A percentile compares a stretch with the other conserved stretches of the same genome.
Conservation (phyloP, 2,329 filamentous ascomycete species). For the Aureobasidium sp. region DNA sequence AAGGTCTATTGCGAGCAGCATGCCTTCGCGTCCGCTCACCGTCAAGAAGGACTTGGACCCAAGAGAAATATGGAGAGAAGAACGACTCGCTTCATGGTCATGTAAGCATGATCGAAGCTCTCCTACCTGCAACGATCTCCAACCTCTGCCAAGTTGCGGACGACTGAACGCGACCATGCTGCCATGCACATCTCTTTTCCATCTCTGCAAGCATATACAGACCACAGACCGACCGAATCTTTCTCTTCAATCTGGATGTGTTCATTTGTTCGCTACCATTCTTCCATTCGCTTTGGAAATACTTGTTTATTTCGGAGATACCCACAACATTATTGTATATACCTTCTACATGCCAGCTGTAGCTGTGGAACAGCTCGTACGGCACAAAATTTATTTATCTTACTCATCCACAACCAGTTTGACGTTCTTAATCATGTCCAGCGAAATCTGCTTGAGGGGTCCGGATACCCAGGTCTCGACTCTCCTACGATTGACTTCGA, state of each 20-base stretch:
- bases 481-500: neutral
- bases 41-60: conserved; percentile 7
- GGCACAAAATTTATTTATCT: neutral
- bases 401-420: neutral
- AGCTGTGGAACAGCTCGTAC: conserved; percentile 8
- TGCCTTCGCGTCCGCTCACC: conserved; percentile 46
- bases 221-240: neutral
- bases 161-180: conserved; percentile 7
- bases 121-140: neutral
- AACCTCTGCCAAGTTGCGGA: neutral
- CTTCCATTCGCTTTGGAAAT: neutral
- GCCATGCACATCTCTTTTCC: neutral
- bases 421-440: neutral
- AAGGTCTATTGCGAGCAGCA: conserved; percentile 81
- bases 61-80: conserved; percentile 23
- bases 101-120: conserved; percentile 18
- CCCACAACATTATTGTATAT: conserved; percentile 10
- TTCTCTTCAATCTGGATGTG: neutral
- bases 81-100: conserved; percentile 32
- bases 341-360: neutral
- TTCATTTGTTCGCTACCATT: neutral
- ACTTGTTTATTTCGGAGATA: conserved; percentile 11
- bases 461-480: neutral
- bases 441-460: neutral
- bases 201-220: neutral